Base-by-base conservation (phyloP, 2,329 filamentous ascomycete genomes). In the Penicillium sp. region DNA sequence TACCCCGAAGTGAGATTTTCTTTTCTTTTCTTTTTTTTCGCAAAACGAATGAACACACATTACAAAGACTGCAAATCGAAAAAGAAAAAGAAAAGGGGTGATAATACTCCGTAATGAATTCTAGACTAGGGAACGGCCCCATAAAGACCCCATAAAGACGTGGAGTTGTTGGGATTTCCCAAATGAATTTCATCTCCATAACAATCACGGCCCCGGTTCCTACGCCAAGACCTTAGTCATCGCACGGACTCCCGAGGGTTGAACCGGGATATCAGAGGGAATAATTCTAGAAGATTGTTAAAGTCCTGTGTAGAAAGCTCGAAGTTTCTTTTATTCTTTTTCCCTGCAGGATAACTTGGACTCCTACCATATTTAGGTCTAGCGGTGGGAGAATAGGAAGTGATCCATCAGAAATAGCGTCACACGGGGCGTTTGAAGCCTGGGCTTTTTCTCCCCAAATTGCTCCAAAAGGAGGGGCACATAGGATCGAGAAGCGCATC, bases 351-450 rank as follows among this genome's bases (percentile, higher is more conserved):
- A 2, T 5, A n/a, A 34, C 16, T 40, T 19, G 5, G 51, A 34
- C 53, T 53, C 52, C 36, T 63, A 25, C 48, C 40, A 29, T 27
- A 48, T 59, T 48, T 25, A 45, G 43, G 23, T 54, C 38, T 60
- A 53, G 60, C 55, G 62, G 44, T 65, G 50, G 57, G 21, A 45
- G 52, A 41, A 23, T 9, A 43, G 27, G 53, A 64, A 54, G 52
- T 63, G 64, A 65, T 56, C 54, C 55, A 43, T 66, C 63, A 63
- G 57, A 65, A 60, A 23, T 59, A 56, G 48, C 38, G 51, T 57
- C 25, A 39, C 40, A 31, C n/a, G 27, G 38, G 53, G 38, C 41
- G 46, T 36, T 50, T 16, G 40, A 47, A 39, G 25, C 15, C 50
- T 57, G 39, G 43, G 36, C 31, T 25, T 48, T 13, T 21, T 21